Evolutionary conservation across 1,284 basidiomycete species (phyloP).

Genomic region (Cystobasidium sp.): DNA sequence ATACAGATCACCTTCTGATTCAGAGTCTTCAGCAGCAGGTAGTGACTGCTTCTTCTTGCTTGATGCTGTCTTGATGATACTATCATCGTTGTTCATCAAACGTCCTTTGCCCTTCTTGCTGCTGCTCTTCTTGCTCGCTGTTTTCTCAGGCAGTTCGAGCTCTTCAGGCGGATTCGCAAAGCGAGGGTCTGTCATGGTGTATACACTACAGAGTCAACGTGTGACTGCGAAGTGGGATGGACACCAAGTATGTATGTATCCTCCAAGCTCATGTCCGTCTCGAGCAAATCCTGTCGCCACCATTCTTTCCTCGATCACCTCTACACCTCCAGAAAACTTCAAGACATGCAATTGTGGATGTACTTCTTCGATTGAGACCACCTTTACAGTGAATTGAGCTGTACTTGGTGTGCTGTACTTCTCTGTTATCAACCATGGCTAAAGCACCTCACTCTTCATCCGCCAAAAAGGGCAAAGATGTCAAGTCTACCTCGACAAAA

Average conservation of each 20-base stretch:
- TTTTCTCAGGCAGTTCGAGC: constrained; percentile 13
- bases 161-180: constrained; percentile 37
- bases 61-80: constrained; percentile 1
- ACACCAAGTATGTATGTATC: not conserved
- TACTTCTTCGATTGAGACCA: not conserved
- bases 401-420: not conserved
- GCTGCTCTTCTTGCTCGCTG: not conserved
- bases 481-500: constrained; percentile 7
- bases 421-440: constrained; percentile 5
- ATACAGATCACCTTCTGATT: constrained; percentile 36
- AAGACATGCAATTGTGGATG: constrained; percentile 4
- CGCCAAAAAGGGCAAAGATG: constrained; percentile 25
- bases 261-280: not conserved
- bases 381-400: not conserved
- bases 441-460: constrained; percentile 10
- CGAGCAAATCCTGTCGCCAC: constrained; percentile 25
- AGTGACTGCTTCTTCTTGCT: not conserved
- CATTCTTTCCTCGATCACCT: constrained; percentile 13
- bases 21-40: not conserved
- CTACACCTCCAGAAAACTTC: constrained; percentile 9
- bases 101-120: constrained; percentile 31
- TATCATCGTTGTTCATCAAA: not conserved
- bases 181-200: constrained; percentile 24
- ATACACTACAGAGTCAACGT: not conserved
- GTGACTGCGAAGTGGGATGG: not conserved